phyloP scores from a whole-genome alignment of 139 green algal genomes.

The Yamagishiella unicocca region DNA sequence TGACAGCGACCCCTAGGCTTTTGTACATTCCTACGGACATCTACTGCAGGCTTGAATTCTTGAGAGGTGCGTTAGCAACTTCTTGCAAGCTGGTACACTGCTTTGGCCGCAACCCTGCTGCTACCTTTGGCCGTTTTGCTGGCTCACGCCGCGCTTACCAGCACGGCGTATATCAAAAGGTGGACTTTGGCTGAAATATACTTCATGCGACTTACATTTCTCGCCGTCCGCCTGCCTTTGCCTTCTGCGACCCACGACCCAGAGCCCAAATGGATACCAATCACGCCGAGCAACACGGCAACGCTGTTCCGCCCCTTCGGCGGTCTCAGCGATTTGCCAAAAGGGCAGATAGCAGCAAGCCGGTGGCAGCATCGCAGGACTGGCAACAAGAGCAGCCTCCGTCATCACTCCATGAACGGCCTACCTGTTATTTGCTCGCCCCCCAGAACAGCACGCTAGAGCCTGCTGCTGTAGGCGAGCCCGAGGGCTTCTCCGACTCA shows the following conservation, averaged over 20 bases:
- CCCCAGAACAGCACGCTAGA: slow-evolving; percentile 22
- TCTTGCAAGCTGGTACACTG: too few relatives aligned
- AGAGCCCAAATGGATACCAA: slow-evolving; percentile 1
- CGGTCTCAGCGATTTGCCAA: slow-evolving; percentile 36
- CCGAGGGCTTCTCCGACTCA: slow-evolving; percentile 4
- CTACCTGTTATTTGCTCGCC: slow-evolving; percentile 18
- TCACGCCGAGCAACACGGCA: neutral
- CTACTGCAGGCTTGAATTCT: too few relatives aligned
- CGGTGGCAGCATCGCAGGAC: neutral
- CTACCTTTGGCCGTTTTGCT: too few relatives aligned
- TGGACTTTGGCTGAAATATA: too few relatives aligned
- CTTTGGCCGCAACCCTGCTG: too few relatives aligned
- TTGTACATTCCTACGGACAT: too few relatives aligned
- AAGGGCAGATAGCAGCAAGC: slow-evolving; percentile 18
- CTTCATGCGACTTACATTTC: too few relatives aligned
- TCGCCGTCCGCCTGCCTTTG: too few relatives aligned
- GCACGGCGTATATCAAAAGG: too few relatives aligned
- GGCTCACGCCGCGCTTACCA: too few relatives aligned
- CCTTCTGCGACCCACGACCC: neutral
- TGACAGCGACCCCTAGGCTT: too few relatives aligned
- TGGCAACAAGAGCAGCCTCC: slow-evolving; percentile 13
- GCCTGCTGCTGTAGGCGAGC: neutral
- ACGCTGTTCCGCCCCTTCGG: neutral
- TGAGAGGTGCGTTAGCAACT: too few relatives aligned
- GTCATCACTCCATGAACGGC: slow-evolving; percentile 4